Base-by-base conservation (phyloP, 805 yeast species). In the Lipomyces mesembrius region DNA sequence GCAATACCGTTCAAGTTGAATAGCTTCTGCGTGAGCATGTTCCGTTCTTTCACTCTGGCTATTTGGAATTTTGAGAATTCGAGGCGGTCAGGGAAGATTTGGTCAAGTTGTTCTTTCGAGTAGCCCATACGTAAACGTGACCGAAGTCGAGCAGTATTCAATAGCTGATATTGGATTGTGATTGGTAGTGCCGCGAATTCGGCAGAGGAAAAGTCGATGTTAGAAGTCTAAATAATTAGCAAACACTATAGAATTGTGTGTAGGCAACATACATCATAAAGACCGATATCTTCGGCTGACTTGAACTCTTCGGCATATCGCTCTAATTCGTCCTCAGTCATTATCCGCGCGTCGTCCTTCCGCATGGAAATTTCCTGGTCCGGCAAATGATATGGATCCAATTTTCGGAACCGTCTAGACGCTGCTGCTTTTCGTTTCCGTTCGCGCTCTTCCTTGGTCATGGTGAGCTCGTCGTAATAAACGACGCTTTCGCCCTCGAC, bases 121-220 rank as follows among this genome's bases (percentile, higher is more conserved):
- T 90, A 93, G 0, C 99, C 99, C 97, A 95, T 88, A 79, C 99
- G 87, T 75, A 95, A 83, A 65, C 99, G 80, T 0, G 98, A 93
- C 68, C 92, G 84, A 32, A 92, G 79, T 64, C 99, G 78, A 17
- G 96, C 83, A 66, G 91, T 91, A 9, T 95, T 91, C 12, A 95
- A 79, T 2, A 92, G 85, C 85, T 92, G 91, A 75, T 95, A 95
- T 75, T 92, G 97, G 0, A 97, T 88, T 0, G 92, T 85, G 60
- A 88, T 79, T 0, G 99, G 97, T n/a, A 95, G 79, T 25, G 83
- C 82, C 12, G 83, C 81, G 75, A 95, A 95, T 70, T 90, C 92
- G 27, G 84, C 79, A 0, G 98, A 92, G 2, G 87, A 84, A 9
- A 97, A 97, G 75, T 95, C 97, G 32, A 95, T 85, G 0, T 85